Base-by-base conservation (phyloP, 345 rosid species). In the Salix caprea region DNA sequence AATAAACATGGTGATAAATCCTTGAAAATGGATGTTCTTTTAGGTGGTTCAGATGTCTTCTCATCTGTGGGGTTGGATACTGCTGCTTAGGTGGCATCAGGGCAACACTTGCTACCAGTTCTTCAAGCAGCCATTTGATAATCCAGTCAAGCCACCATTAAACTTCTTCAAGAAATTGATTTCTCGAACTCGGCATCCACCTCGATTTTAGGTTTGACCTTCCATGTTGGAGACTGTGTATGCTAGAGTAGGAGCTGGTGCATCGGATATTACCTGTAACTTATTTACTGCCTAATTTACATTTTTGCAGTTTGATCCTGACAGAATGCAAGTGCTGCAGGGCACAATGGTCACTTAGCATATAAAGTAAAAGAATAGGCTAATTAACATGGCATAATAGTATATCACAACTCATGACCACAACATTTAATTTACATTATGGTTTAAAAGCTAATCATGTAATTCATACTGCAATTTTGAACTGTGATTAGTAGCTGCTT, bases 151-250 rank as follows among this genome's bases (percentile, higher is more conserved):
- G 80, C 42, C 48, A 24, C 58, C 69, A 28, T 14, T 52, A 18
- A 19, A 52, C 10, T 52, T 52, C 23, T 19, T 52, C 58, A 34
- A 72, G 36, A 81, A 69, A 67, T 61, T 40, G 70, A n/a, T 34
- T 34, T 10, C 34, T 52, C 23, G 42, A 69, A 30, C 39, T 14
- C 44, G 62, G 69, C 73, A 66, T 79, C 70, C 61, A 52, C 44
- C 71, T 84, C 67, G 64, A 28, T 58, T 58, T 64, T 64, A 32
- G 46, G 61, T 67, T 71, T 81, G 79, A 70, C 69, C 40, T 28
- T 60, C 74, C 37, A 39, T 65, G 60, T 68, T 16, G 3, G 19
- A 48, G 36, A 56, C 40, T 42, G 46, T 10, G 13, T 42, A 42
- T 42, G 46, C 46, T 42, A 11, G 46, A 42, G 46, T 30, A 34